A percentile compares a stretch with the other conserved stretches of the same genome.
Evolutionary conservation across 805 yeast species (phyloP).

Genomic region (Cyberlindnera mycetangii): DNA sequence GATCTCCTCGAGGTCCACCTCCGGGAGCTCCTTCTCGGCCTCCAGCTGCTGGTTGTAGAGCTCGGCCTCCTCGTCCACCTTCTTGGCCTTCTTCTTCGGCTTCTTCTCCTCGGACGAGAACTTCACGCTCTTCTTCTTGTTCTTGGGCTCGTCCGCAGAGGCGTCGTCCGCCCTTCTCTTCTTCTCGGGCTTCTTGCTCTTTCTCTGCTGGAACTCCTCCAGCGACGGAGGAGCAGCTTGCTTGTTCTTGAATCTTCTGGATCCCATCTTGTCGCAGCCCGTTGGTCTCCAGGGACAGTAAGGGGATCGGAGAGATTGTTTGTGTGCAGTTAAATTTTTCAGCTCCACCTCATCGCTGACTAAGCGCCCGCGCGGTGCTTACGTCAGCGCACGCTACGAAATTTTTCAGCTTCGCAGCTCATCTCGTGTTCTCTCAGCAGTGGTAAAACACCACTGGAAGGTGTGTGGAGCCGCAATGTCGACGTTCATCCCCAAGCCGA

Average conservation of each 20-base stretch:
- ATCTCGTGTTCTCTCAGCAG: not conserved
- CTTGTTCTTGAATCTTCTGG: constrained; percentile 84
- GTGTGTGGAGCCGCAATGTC: too few species aligned
- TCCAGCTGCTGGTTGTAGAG: constrained; percentile 29
- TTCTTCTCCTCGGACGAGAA: constrained; percentile 11
- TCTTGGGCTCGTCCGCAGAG: constrained; percentile 25
- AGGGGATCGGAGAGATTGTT: not conserved
- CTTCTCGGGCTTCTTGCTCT: constrained; percentile 34
- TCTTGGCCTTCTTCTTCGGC: constrained; percentile 22
- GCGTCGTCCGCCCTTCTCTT: constrained; percentile 33
- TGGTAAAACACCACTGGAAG: too few species aligned
- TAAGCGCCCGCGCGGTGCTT: not conserved
- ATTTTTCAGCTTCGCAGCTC: not conserved
- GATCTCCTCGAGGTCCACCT: constrained; percentile 65
- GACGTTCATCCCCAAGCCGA: constrained; percentile 13
- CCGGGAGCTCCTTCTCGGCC: constrained; percentile 52
- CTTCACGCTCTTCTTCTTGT: constrained; percentile 20
- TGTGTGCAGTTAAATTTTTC: constrained; percentile 6
- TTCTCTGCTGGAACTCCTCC: constrained; percentile 69
- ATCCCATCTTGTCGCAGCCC: constrained; percentile 54
- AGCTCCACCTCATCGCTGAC: constrained; percentile 3
- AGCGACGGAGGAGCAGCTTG: constrained; percentile 89
- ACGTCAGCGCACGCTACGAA: not conserved
- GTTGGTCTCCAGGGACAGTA: not conserved
- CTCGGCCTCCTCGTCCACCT: constrained; percentile 27